phyloP scores from a whole-genome alignment of 257 asterid species.

The Sherardia arvensis region DNA sequence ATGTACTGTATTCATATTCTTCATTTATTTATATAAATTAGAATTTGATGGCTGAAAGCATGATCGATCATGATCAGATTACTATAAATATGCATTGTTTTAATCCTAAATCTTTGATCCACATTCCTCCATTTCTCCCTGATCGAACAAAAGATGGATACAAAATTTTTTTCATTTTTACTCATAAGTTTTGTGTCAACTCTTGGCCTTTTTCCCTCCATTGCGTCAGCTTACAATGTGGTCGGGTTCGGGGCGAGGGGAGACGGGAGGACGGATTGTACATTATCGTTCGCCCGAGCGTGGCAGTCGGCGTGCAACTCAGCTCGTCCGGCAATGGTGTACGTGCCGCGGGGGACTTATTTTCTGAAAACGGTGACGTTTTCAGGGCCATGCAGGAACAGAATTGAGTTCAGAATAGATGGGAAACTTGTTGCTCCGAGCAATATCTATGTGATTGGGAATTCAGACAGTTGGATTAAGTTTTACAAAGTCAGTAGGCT shows the following conservation, averaged over 20 bases:
- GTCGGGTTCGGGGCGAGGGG: slow-evolving; percentile 55
- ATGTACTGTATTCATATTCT: too few relatives aligned
- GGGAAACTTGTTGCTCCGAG: slow-evolving; percentile 62
- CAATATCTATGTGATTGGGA: slow-evolving; percentile 32
- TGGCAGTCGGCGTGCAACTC: slow-evolving; percentile 74
- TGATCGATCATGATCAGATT: not conserved
- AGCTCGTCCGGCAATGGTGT: slow-evolving; percentile 32
- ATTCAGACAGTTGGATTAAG: slow-evolving; percentile 50
- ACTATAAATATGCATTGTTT: slow-evolving; percentile 14
- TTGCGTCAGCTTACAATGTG: slow-evolving; percentile 40
- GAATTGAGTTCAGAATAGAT: slow-evolving; percentile 34
- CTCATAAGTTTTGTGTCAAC: slow-evolving; percentile 8
- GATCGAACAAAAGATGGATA: slow-evolving; percentile 11
- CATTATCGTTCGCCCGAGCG: slow-evolving; percentile 41
- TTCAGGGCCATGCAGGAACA: slow-evolving; percentile 53
- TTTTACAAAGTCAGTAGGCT: slow-evolving; percentile 51
- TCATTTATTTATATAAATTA: not conserved
- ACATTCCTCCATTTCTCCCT: not conserved
- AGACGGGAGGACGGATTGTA: slow-evolving; percentile 66
- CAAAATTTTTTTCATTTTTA: not conserved
- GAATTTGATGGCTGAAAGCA: not conserved
- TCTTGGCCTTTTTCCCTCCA: slow-evolving; percentile 7
- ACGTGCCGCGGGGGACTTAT: slow-evolving; percentile 50
- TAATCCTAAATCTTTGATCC: not conserved
- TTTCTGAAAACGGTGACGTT: slow-evolving; percentile 33